These are phyloP conservation scores for Penicillium thymicola DNA, from an alignment of 2,329 filamentous ascomycete species.

Conservation along the genomic window DNA sequence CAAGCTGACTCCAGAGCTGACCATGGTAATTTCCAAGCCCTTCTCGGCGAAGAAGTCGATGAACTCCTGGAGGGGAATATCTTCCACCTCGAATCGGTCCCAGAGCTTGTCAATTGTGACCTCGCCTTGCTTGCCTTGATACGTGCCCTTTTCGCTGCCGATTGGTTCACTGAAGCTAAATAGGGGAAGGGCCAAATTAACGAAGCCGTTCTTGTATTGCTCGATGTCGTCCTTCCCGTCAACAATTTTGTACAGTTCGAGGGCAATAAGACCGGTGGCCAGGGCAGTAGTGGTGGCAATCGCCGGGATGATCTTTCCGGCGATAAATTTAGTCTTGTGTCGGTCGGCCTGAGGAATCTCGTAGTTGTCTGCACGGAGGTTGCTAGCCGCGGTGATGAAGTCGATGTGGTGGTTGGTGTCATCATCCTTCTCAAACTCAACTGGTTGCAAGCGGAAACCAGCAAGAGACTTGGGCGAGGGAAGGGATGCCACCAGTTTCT, in stretches of 20 bases:
- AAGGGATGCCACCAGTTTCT: slow-evolving; percentile 67
- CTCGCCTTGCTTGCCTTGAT: slow-evolving; percentile 70
- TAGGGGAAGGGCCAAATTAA: slow-evolving; percentile 94
- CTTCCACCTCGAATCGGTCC: slow-evolving; percentile 90
- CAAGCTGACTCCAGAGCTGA: slow-evolving; percentile 94
- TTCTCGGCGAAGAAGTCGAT: slow-evolving; percentile 75
- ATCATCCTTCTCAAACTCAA: slow-evolving; percentile 98
- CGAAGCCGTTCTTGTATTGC: slow-evolving; percentile 98
- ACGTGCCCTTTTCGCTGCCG: slow-evolving; percentile 86
- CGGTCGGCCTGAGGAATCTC: slow-evolving; percentile 89
- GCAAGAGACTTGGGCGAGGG: slow-evolving; percentile 76
- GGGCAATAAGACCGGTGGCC: slow-evolving; percentile 85
- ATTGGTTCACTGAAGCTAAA: slow-evolving; percentile 98
- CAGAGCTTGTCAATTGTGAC: slow-evolving; percentile 93
- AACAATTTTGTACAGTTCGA: slow-evolving; percentile 94
- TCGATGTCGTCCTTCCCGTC: slow-evolving; percentile 96
- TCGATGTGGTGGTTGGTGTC: slow-evolving; percentile 98
- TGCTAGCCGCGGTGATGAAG: slow-evolving; percentile 96
- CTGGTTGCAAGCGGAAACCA: slow-evolving; percentile 83
- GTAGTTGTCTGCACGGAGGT: slow-evolving; percentile 95
- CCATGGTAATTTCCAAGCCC: slow-evolving; percentile 82
- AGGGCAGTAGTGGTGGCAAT: slow-evolving; percentile 96
- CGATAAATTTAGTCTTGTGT: slow-evolving; percentile 99
- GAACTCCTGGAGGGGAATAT: slow-evolving; percentile 82
- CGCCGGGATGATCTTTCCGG: slow-evolving; percentile 97